Conservation (phyloP, 805 yeast species). For the Jamesozyma jinghongensis region DNA sequence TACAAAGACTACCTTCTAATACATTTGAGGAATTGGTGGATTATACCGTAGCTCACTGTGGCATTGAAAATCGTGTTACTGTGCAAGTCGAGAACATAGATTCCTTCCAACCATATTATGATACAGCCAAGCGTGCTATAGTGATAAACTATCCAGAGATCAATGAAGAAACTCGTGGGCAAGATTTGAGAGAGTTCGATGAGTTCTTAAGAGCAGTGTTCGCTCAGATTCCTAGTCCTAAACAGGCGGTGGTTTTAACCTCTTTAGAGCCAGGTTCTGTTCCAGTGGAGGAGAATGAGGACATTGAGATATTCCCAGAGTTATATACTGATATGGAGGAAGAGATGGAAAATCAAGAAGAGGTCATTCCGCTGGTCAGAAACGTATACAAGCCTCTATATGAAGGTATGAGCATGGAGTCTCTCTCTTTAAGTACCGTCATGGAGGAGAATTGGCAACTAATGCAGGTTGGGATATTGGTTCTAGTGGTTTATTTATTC, state of each 20-base stretch:
- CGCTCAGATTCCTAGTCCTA: constrained; percentile 70
- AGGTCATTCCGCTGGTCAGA: constrained; percentile 19
- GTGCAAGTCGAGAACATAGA: constrained; percentile 33
- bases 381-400: constrained; percentile 29
- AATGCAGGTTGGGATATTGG: constrained; percentile 13
- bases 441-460: constrained; percentile 15
- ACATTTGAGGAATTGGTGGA: constrained; percentile 15
- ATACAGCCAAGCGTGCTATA: constrained; percentile 54
- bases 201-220: constrained; percentile 44
- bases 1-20: constrained; percentile 21
- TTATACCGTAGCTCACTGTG: constrained; percentile 17
- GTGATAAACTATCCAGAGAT: constrained; percentile 41
- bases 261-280: constrained; percentile 25
- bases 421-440: constrained; percentile 10
- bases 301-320: constrained; percentile 3
- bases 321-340: constrained; percentile 33
- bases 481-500: constrained; percentile 12
- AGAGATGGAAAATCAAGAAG: constrained; percentile 36
- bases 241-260: constrained; percentile 51
- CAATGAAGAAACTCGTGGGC: constrained; percentile 27
- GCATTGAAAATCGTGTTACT: constrained; percentile 15
- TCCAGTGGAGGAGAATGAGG: constrained; percentile 7
- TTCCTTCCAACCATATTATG: constrained; percentile 49
- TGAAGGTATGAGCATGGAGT: constrained; percentile 8
- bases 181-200: constrained; percentile 35